A percentile compares a stretch with the other conserved stretches of the same genome.
Conservation (phyloP, 768 basidiomycete species). For the Mycena capillaripes region DNA sequence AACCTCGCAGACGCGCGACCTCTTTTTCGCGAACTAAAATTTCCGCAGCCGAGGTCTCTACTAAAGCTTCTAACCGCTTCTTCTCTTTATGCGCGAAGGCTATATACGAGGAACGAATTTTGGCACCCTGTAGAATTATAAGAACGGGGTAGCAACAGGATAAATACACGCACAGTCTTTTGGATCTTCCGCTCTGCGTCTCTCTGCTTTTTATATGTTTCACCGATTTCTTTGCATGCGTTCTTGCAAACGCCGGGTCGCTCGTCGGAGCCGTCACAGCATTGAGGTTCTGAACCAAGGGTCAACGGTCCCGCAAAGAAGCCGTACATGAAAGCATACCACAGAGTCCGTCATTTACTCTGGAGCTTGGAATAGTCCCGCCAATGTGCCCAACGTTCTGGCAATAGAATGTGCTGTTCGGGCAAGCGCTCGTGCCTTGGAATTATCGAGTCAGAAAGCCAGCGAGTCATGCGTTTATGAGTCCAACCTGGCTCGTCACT, state of each 20-base stretch:
- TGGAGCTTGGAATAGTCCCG: conserved; percentile 78
- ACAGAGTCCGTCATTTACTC: conserved; percentile 94
- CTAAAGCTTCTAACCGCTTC: conserved; percentile 78
- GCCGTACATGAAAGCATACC: conserved; percentile 62
- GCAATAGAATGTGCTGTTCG: conserved; percentile 85
- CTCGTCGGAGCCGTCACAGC: conserved; percentile 98
- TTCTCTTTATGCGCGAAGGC: conserved; percentile 91
- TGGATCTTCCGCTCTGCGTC: conserved; percentile 84
- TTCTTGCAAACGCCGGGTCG: conserved; percentile 83
- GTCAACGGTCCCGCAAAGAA: conserved; percentile 31
- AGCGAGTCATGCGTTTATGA: conserved; percentile 7
- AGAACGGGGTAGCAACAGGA: conserved; percentile 2
- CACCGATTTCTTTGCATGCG: conserved; percentile 82
- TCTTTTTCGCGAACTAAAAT: conserved; percentile 78
- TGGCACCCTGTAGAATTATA: conserved; percentile 75
- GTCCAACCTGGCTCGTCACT: conserved; percentile 91
- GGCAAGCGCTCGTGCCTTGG: conserved; percentile 88
- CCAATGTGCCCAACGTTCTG: conserved; percentile 91
- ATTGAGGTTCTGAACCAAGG: conserved; percentile 77
- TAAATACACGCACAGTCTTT: conserved; percentile 72
- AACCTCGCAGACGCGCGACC: conserved; percentile 81
- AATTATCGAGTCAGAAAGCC: conserved; percentile 23
- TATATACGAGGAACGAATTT: conserved; percentile 92
- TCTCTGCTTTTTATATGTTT: conserved; percentile 72
- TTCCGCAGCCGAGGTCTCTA: conserved; percentile 68